These are phyloP conservation scores for Suillus weaverae DNA, from an alignment of 768 basidiomycete genomes.

Conservation along the genomic window DNA sequence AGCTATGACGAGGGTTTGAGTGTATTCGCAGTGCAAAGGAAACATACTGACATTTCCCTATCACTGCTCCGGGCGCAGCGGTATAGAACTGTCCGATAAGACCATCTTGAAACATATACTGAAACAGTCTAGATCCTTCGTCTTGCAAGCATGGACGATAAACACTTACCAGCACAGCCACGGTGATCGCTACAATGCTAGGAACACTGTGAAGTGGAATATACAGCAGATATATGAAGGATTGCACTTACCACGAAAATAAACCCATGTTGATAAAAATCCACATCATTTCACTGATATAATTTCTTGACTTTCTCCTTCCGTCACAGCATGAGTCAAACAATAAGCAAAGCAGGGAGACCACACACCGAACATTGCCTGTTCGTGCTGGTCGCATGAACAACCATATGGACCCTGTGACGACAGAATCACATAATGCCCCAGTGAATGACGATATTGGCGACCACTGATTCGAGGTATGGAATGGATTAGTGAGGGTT, in stretches of 20 bases:
- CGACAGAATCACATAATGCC: constrained; percentile 21
- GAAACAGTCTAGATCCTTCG: not conserved
- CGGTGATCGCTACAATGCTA: constrained; percentile 10
- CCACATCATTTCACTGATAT: constrained; percentile 17
- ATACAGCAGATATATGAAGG: not conserved
- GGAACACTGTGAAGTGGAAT: not conserved
- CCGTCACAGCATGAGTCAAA: not conserved
- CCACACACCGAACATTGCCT: constrained; percentile 13
- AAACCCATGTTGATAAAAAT: constrained; percentile 21
- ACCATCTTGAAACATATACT: constrained; percentile 19
- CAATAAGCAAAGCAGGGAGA: not conserved
- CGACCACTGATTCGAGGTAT: constrained; percentile 8
- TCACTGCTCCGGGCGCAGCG: constrained; percentile 12
- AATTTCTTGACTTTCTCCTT: constrained; percentile 6
- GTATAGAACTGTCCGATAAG: constrained; percentile 7
- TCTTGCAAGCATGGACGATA: not conserved
- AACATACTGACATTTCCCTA: constrained; percentile 19
- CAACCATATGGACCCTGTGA: constrained; percentile 18
- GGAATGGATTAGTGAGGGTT: not conserved
- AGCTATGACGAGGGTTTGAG: constrained; percentile 8
- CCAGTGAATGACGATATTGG: constrained; percentile 12
- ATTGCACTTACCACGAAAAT: constrained; percentile 17
- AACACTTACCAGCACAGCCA: constrained; percentile 17
- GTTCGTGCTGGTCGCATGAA: constrained; percentile 16
- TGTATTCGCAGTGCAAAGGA: not conserved